These are phyloP conservation scores for Asterionellopsis glacialis DNA, from an alignment of 108 stramenopile species.

Conservation along the genomic window DNA sequence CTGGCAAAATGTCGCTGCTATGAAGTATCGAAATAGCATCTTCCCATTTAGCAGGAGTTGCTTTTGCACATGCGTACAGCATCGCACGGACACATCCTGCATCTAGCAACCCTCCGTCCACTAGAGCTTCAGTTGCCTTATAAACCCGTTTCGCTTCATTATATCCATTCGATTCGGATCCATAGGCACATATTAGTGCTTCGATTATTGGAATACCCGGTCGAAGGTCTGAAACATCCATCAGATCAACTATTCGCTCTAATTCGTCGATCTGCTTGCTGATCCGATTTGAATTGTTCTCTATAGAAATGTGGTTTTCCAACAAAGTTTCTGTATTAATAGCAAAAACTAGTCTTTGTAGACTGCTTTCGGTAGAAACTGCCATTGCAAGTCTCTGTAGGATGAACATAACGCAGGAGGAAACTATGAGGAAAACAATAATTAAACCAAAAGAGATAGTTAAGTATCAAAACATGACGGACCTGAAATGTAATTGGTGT, in stretches of 20 bases:
- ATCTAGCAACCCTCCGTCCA: slow-evolving; percentile 16
- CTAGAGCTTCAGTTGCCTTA: slow-evolving; percentile 38
- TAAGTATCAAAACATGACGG: not conserved
- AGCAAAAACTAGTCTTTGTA: no score
- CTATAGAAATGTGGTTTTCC: no score
- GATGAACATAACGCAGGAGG: no score
- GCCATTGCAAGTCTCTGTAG: no score
- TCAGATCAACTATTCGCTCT: not conserved
- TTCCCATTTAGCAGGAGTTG: slow-evolving; percentile 33
- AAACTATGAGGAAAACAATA: no score
- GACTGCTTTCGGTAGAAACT: no score
- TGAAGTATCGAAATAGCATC: slow-evolving; percentile 53
- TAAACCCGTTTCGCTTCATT: slow-evolving; percentile 36
- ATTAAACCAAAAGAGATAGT: not conserved
- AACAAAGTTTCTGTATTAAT: no score
- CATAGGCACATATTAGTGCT: slow-evolving; percentile 42
- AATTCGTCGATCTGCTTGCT: no score
- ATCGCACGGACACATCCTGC: slow-evolving; percentile 56
- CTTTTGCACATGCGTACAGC: slow-evolving; percentile 38
- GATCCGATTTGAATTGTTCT: no score
- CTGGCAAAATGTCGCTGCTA: slow-evolving; percentile 47
- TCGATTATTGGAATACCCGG: slow-evolving; percentile 49
- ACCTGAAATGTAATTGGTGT: slow-evolving; percentile 3
- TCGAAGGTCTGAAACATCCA: slow-evolving; percentile 1
- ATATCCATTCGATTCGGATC: slow-evolving; percentile 20